Percentiles rank a stretch among this genome's conserved stretches.
Evolutionary conservation across 768 basidiomycete genomes (phyloP).

Genomic region (Mycena latifolia): DNA sequence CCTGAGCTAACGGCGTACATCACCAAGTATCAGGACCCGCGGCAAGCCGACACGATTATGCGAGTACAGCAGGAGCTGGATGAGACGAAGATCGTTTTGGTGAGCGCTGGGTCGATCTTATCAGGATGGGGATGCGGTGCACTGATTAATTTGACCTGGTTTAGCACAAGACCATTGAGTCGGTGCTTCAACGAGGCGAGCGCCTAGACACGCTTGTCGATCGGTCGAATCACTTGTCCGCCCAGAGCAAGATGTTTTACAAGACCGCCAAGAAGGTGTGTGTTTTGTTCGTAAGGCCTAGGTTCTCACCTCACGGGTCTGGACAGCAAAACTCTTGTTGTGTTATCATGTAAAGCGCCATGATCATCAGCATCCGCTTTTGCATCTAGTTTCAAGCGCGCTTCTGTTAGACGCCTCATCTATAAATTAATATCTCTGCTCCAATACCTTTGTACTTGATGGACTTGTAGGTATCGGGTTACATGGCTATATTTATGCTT

Average conservation of each 20-base stretch:
- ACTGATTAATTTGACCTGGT: conserved; percentile 11
- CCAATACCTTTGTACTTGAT: conserved; percentile 29
- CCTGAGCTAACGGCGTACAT: conserved; percentile 82
- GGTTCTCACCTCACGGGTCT: conserved; percentile 12
- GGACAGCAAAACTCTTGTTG: conserved; percentile 96
- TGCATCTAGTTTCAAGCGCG: conserved; percentile 18
- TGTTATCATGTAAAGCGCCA: conserved; percentile 73
- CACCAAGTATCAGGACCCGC: conserved; percentile 95
- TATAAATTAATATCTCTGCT: conserved; percentile 28
- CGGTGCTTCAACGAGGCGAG: conserved; percentile 95
- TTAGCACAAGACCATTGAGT: conserved; percentile 99
- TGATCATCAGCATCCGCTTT: conserved; percentile 17
- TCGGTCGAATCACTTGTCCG: conserved; percentile 87
- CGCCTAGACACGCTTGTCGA: conserved; percentile 97
- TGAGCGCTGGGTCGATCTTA: conserved; percentile 53
- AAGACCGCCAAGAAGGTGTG: conserved; percentile 99
- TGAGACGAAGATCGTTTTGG: conserved; percentile 98
- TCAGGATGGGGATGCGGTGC: conserved; percentile 21
- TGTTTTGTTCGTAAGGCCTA: neutral
- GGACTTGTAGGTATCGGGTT: conserved; percentile 22
- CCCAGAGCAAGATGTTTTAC: conserved; percentile 98
- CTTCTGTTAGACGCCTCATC: conserved; percentile 28
- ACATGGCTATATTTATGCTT: neutral
- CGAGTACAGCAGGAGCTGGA: conserved; percentile 97
- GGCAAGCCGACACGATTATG: conserved; percentile 98